Evolutionary conservation across 2,329 filamentous ascomycete genomes (phyloP).

Genomic region (Cordyceps tenuipes): DNA sequence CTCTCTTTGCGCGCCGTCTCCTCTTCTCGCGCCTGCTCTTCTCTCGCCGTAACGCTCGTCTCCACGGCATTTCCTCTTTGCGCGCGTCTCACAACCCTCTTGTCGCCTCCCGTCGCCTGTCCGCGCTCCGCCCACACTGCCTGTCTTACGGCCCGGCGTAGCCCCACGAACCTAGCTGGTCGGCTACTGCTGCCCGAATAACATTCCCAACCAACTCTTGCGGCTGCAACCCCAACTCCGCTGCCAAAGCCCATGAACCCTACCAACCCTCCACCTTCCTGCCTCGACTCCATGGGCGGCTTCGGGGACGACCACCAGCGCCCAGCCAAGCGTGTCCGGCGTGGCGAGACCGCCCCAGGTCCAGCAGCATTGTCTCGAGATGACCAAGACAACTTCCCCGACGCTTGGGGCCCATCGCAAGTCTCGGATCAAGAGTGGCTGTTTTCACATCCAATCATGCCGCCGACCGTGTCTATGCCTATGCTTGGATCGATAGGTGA

Average conservation of each 20-base stretch:
- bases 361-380: neutral
- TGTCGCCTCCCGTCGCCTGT: neutral
- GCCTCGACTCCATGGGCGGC: conserved; percentile 6
- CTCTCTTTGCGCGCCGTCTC: conserved; percentile 1
- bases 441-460: neutral
- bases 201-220: neutral
- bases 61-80: neutral
- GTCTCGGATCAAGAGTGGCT: neutral
- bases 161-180: neutral
- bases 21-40: neutral
- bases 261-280: neutral
- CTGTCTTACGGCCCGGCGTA: neutral
- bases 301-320: conserved; percentile 2
- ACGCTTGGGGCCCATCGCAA: neutral
- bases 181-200: neutral
- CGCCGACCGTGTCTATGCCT: neutral
- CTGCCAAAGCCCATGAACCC: neutral
- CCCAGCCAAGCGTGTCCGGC: conserved; percentile 16
- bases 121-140: neutral
- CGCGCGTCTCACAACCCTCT: neutral
- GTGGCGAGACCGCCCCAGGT: neutral
- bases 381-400: neutral
- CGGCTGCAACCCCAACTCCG: neutral
- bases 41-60: neutral
- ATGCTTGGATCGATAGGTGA: neutral